Conservation (phyloP, 176 grass and related monocot species). For the Aegilops bicornis region DNA sequence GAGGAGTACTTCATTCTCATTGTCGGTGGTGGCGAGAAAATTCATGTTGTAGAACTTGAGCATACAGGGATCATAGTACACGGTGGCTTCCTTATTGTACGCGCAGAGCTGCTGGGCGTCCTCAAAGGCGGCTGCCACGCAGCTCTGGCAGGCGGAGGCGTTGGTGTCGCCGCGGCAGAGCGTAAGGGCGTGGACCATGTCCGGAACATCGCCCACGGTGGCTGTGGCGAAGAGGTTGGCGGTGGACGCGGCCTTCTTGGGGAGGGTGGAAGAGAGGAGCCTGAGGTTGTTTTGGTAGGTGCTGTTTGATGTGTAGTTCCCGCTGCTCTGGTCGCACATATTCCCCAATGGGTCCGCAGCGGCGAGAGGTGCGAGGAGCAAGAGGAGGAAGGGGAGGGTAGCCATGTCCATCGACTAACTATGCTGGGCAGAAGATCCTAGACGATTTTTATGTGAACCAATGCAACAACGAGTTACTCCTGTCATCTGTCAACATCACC, state of each 20-base stretch:
- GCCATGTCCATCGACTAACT: too few relatives aligned
- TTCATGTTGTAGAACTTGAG: constrained; percentile 40
- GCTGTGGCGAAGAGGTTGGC: constrained; percentile 1
- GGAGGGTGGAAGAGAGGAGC: constrained; percentile 23
- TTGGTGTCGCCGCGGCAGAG: constrained; percentile 41
- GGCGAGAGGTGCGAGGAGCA: not conserved
- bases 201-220: not conserved
- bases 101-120: constrained; percentile 3
- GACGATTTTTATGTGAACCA: too few relatives aligned
- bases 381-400: too few relatives aligned
- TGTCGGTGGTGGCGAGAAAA: constrained; percentile 21
- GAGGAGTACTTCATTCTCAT: too few relatives aligned
- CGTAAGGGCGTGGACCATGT: constrained; percentile 20
- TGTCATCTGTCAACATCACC: too few relatives aligned
- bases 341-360: too few relatives aligned
- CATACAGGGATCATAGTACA: constrained; percentile 35
- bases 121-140: not conserved
- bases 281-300: constrained; percentile 34
- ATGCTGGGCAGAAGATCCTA: too few relatives aligned
- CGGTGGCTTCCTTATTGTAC: not conserved
- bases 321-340: too few relatives aligned
- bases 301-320: constrained; percentile 40
- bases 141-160: not conserved
- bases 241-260: not conserved
- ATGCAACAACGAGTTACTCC: too few relatives aligned